Evolutionary conservation across 176 grass and related monocot species (phyloP).

Genomic region (Pontederia paniculata): DNA sequence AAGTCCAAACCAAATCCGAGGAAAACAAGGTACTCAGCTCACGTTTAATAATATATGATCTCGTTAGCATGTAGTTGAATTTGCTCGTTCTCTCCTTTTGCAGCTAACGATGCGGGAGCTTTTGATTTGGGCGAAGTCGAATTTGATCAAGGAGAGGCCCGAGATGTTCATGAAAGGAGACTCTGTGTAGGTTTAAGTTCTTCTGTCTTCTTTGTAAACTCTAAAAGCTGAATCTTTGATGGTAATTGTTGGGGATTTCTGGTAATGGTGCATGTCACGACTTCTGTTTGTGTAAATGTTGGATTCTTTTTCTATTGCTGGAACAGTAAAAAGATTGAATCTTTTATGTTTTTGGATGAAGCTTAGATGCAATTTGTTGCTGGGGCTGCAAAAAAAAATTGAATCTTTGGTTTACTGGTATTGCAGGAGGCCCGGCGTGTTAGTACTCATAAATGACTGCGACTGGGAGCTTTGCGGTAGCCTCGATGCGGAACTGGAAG

Average conservation of each 20-base stretch:
- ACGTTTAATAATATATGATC: background rate
- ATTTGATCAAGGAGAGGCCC: constrained; percentile 83
- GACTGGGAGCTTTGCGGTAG: constrained; percentile 80
- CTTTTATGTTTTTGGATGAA: no score
- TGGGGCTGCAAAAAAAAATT: no score
- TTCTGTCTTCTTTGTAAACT: background rate
- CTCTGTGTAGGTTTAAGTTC: constrained; percentile 39
- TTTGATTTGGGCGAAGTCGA: constrained; percentile 68
- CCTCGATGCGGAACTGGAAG: constrained; percentile 67
- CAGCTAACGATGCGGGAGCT: constrained; percentile 43
- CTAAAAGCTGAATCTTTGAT: background rate
- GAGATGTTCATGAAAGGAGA: constrained; percentile 95
- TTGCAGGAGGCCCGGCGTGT: constrained; percentile 79
- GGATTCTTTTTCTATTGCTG: no score
- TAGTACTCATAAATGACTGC: constrained; percentile 73
- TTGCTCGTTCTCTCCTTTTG: background rate
- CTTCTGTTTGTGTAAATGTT: no score
- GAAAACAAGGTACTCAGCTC: constrained; percentile 31
- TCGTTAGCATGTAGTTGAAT: background rate
- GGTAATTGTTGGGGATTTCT: background rate
- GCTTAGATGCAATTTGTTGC: no score
- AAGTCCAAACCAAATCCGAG: constrained; percentile 30
- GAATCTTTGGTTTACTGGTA: constrained; percentile 5
- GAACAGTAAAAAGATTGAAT: no score
- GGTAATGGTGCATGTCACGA: constrained; percentile 11